Percentiles rank a stretch among this genome's conserved stretches.
Conservation (phyloP, 768 basidiomycete genomes). For the Phylloporus scabripes region DNA sequence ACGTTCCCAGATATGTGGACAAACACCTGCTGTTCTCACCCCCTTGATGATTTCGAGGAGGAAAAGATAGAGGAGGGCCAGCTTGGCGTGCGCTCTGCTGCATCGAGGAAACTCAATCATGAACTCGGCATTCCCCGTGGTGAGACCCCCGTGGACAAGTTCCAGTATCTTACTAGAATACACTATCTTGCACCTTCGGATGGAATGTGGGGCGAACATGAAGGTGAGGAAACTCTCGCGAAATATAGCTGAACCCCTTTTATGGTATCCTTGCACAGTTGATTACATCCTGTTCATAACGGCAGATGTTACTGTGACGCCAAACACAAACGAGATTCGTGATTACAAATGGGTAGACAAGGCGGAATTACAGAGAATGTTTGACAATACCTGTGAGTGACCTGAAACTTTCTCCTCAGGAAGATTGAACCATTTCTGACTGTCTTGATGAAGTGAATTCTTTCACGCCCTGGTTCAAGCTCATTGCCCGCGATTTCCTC, state of each 20-base stretch:
- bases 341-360: constrained; percentile 90
- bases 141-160: constrained; percentile 77
- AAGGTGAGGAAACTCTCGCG: constrained; percentile 52
- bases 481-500: constrained; percentile 93
- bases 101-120: constrained; percentile 91
- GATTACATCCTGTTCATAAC: constrained; percentile 98
- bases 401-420: background rate
- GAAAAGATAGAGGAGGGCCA: constrained; percentile 76
- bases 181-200: constrained; percentile 95
- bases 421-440: background rate
- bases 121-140: constrained; percentile 85
- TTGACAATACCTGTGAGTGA: constrained; percentile 63
- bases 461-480: constrained; percentile 99
- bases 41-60: constrained; percentile 84
- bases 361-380: constrained; percentile 87
- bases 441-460: constrained; percentile 51
- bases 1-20: constrained; percentile 99
- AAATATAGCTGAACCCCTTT: background rate
- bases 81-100: constrained; percentile 83
- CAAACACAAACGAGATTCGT: constrained; percentile 88
- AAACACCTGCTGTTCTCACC: constrained; percentile 98
- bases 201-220: constrained; percentile 97
- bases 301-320: constrained; percentile 72
- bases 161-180: constrained; percentile 93
- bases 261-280: constrained; percentile 46